Conservation (phyloP, 2,329 filamentous ascomycete species). For the Metarhizium robertsii region DNA sequence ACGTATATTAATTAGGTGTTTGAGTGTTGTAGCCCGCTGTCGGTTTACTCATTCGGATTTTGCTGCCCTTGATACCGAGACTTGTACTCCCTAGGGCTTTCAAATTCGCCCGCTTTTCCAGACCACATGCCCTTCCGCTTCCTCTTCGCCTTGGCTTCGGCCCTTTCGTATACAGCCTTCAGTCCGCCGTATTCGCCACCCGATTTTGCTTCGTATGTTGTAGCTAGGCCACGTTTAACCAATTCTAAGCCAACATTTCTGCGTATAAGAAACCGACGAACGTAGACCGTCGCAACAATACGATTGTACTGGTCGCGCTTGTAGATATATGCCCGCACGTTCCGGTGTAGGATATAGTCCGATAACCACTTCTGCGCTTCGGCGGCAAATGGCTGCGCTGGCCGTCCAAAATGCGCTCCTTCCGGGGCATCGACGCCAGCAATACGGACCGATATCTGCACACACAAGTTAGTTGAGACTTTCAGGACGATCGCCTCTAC, state of each 20-base stretch:
- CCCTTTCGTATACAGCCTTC: conserved; percentile 53
- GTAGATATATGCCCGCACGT: conserved; percentile 76
- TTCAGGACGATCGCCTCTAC: background rate
- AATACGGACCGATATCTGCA: conserved; percentile 74
- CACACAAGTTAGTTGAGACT: background rate
- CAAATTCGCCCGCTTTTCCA: conserved; percentile 50
- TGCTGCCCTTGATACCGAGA: conserved; percentile 25
- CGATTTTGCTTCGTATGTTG: conserved; percentile 85
- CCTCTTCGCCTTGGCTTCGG: conserved; percentile 57
- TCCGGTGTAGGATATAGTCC: conserved; percentile 57
- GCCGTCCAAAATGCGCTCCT: conserved; percentile 80
- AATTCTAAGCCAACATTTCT: conserved; percentile 84
- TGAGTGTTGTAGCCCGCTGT: background rate
- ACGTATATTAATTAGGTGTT: background rate
- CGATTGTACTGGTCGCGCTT: conserved; percentile 86
- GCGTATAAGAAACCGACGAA: conserved; percentile 58
- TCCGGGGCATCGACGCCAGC: conserved; percentile 93
- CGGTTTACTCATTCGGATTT: conserved; percentile 5
- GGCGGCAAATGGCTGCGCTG: conserved; percentile 72
- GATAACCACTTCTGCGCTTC: conserved; percentile 81
- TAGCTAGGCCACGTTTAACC: conserved; percentile 76
- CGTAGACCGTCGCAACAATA: conserved; percentile 76
- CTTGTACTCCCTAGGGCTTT: conserved; percentile 88
- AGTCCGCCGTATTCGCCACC: conserved; percentile 80
- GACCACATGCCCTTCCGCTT: conserved; percentile 69